A percentile compares a stretch with the other conserved stretches of the same genome.
phyloP scores from a whole-genome alignment of 495 filamentous ascomycete species.

The Letharia lupina region DNA sequence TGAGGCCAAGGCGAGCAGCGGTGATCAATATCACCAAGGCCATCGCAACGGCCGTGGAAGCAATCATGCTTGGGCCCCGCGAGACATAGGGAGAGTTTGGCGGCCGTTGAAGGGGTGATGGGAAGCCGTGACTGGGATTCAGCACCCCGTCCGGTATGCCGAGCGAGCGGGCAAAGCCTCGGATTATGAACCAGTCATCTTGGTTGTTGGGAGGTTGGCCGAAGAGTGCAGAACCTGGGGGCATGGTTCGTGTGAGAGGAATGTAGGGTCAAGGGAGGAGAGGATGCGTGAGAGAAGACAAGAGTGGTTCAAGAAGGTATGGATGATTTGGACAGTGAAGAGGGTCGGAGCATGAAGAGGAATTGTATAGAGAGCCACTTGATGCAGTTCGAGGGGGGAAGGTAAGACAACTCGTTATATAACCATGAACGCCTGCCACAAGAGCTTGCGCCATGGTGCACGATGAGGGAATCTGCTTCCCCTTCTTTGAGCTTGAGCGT shows the following conservation, averaged over 20 bases:
- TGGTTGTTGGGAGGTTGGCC: constrained; percentile 19
- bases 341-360: background rate
- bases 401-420: background rate
- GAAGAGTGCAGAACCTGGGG: constrained; percentile 15
- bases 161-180: background rate
- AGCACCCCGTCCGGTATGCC: background rate
- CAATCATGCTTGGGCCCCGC: background rate
- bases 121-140: constrained; percentile 15
- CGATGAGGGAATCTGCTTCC: too few relatives aligned
- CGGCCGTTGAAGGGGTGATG: constrained; percentile 1
- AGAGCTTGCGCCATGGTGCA: too few relatives aligned
- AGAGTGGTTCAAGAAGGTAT: background rate
- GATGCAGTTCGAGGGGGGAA: background rate
- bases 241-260: background rate
- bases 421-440: too few relatives aligned
- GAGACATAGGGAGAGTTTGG: background rate
- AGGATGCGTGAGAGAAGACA: background rate
- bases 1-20: constrained; percentile 9
- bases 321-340: background rate
- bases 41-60: constrained; percentile 7
- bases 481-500: too few relatives aligned
- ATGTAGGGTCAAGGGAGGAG: background rate
- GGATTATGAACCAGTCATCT: constrained; percentile 18
- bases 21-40: constrained; percentile 15
- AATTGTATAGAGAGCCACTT: background rate